Percentiles rank a stretch among this genome's conserved stretches.
phyloP scores from a whole-genome alignment of 352 stramenopile species.

The Plasmopara halstedii region DNA sequence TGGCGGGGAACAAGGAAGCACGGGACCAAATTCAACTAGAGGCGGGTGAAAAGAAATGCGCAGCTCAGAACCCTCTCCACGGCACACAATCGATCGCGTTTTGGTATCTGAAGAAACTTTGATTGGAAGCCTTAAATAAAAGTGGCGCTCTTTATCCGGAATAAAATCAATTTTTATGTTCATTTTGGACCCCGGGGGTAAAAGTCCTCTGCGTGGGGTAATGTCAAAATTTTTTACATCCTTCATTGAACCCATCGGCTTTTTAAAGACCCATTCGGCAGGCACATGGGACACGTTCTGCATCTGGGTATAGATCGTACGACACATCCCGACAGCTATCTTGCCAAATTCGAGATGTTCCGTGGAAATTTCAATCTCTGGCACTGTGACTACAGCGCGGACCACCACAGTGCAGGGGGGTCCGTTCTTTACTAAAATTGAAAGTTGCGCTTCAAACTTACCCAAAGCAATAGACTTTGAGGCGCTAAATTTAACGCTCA shows the following conservation, averaged over 20 bases:
- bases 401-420: slow-evolving; percentile 82
- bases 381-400: slow-evolving; percentile 85
- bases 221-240: slow-evolving; percentile 82
- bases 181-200: slow-evolving; percentile 63
- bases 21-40: slow-evolving; percentile 76
- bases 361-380: slow-evolving; percentile 77
- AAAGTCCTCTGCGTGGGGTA: slow-evolving; percentile 55
- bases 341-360: slow-evolving; percentile 88
- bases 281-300: slow-evolving; percentile 86
- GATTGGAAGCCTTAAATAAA: slow-evolving; percentile 80
- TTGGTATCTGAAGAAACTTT: slow-evolving; percentile 82
- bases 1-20: slow-evolving; percentile 66
- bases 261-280: slow-evolving; percentile 89
- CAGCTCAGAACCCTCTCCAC: slow-evolving; percentile 72
- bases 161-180: slow-evolving; percentile 91
- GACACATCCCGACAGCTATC: slow-evolving; percentile 82
- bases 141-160: slow-evolving; percentile 69
- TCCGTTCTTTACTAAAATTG: slow-evolving; percentile 87
- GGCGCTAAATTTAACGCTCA: slow-evolving; percentile 88
- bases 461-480: slow-evolving; percentile 82
- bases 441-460: slow-evolving; percentile 67
- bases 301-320: slow-evolving; percentile 86
- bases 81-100: slow-evolving; percentile 61
- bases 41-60: slow-evolving; percentile 76
- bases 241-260: slow-evolving; percentile 70